Percentiles rank a stretch among this genome's conserved stretches.
Conservation (phyloP, 805 yeast genomes). For the Vanderwaltozyma yarrowii region DNA sequence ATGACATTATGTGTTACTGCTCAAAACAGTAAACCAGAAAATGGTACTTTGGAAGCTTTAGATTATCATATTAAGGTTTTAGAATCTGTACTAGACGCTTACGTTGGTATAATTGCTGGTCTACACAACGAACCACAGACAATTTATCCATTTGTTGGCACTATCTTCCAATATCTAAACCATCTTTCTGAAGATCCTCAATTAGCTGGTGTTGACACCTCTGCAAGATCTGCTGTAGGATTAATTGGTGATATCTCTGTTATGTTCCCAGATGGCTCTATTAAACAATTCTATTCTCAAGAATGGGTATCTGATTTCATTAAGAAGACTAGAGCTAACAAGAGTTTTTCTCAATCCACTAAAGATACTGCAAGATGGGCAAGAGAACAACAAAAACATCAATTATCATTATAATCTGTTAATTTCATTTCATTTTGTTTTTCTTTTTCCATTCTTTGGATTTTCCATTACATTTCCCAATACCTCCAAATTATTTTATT, state of each 20-base stretch:
- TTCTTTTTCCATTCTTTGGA: neutral
- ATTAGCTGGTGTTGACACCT: conserved; percentile 53
- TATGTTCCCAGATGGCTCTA: conserved; percentile 70
- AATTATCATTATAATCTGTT: conserved; percentile 15
- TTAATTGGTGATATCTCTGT: conserved; percentile 87
- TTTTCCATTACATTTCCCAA: no score
- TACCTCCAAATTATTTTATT: no score
- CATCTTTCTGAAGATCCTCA: conserved; percentile 49
- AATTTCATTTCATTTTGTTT: neutral
- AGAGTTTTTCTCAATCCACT: conserved; percentile 52
- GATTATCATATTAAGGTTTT: conserved; percentile 65
- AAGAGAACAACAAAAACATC: conserved; percentile 48
- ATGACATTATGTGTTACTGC: conserved; percentile 69
- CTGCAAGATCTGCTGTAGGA: conserved; percentile 79
- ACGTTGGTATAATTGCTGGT: conserved; percentile 94
- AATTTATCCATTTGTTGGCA: conserved; percentile 52
- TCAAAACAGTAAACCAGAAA: conserved; percentile 52
- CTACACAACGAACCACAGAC: conserved; percentile 56
- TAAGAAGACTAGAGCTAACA: conserved; percentile 57
- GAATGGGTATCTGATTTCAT: conserved; percentile 76
- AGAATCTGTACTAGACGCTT: conserved; percentile 90
- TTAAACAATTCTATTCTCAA: conserved; percentile 54
- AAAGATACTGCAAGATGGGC: conserved; percentile 98
- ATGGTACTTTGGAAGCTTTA: conserved; percentile 58
- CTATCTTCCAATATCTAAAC: conserved; percentile 61